These are phyloP conservation scores for Aureobasidium sp. DNA, from an alignment of 2,329 filamentous ascomycete genomes.

Conservation along the genomic window DNA sequence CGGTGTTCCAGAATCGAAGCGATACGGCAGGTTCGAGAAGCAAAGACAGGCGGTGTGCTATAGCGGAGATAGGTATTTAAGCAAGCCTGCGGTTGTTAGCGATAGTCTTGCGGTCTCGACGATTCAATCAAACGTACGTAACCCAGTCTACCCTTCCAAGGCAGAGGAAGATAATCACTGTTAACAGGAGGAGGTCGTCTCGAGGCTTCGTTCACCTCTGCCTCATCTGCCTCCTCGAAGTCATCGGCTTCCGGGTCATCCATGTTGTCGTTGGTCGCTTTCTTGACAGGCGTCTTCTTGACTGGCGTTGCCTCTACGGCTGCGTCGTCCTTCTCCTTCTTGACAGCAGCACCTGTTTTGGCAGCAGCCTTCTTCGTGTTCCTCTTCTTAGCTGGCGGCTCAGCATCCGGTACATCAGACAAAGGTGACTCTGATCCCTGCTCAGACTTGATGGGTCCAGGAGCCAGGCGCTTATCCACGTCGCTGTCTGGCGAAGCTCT, in stretches of 20 bases:
- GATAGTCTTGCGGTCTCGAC: not conserved
- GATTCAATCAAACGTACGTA: conserved; percentile 54
- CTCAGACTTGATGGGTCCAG: conserved; percentile 19
- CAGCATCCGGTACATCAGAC: conserved; percentile 27
- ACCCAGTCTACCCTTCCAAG: conserved; percentile 82
- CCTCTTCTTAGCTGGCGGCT: conserved; percentile 20
- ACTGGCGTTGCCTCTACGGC: conserved; percentile 15
- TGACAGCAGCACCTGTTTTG: conserved; percentile 12
- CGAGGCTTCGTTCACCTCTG: conserved; percentile 50
- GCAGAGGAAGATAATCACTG: conserved; percentile 72
- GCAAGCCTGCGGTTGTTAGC: conserved; percentile 52
- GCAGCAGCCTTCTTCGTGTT: conserved; percentile 13
- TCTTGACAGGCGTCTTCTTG: conserved; percentile 17
- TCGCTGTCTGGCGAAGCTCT: conserved; percentile 36
- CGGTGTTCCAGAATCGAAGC: conserved; percentile 83
- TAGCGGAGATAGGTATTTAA: conserved; percentile 84
- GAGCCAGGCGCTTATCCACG: conserved; percentile 23
- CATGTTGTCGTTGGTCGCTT: conserved; percentile 17
- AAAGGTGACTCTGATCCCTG: conserved; percentile 23
- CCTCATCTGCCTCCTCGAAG: conserved; percentile 43
- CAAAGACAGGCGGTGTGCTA: conserved; percentile 77
- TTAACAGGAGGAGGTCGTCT: conserved; percentile 68
- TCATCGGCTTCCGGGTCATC: conserved; percentile 48
- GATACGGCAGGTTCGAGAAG: conserved; percentile 84
- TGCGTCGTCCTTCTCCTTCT: conserved; percentile 16